Base-by-base conservation (phyloP, 176 grass and related monocot genomes). In the Avena atlantica region DNA sequence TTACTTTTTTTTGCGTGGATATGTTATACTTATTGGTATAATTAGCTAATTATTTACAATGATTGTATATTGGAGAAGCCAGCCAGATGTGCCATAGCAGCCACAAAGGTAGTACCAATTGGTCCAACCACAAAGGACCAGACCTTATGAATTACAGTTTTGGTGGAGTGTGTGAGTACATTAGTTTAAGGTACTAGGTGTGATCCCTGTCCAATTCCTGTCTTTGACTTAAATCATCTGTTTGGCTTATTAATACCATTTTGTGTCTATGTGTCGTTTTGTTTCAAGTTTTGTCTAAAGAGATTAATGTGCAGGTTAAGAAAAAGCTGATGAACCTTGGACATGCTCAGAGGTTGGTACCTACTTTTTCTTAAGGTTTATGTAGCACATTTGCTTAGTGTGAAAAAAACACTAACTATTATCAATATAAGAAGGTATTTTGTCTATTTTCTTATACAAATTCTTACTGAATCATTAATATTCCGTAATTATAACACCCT, bases 241-340 rank as follows among this genome's bases (percentile, higher is more conserved):
- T 17, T 58, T 57, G 66, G 68, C 51, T 59, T n/a, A 61, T 17
- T 84, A 45, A 29, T 60, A 76, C 17, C 5, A 36, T 53, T 81
- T 67, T 74, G 12, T 84, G 10, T 61, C 15, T 44, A 9, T 79
- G 9, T 61, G 17, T 59, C 20, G 14, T 72, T 55, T 67, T 4
- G 3, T 70, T 80, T 53, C 47, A 47, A 15, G 59, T 69, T 47
- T 53, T 65, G 44, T 42, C 40, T 76, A 49, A 63, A 81, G n/a
- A 67, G 16, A 50, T 74, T 87, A 53, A 36, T 92, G 48, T 94
- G 89, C 93, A 98, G 96, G 84, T 98, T 75, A 98, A 92, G 73
- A 92, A 84, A 86, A 98, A 98, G 85, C 81, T 98, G 87, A 63
- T 91, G 78, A 89, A 90, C 76, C 64, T 95, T 52, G 93, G 93